A percentile compares a stretch with the other conserved stretches of the same genome.
These are phyloP conservation scores for Flaveria ramosissima DNA, from an alignment of 129 eudicot species.

Conservation along the genomic window DNA sequence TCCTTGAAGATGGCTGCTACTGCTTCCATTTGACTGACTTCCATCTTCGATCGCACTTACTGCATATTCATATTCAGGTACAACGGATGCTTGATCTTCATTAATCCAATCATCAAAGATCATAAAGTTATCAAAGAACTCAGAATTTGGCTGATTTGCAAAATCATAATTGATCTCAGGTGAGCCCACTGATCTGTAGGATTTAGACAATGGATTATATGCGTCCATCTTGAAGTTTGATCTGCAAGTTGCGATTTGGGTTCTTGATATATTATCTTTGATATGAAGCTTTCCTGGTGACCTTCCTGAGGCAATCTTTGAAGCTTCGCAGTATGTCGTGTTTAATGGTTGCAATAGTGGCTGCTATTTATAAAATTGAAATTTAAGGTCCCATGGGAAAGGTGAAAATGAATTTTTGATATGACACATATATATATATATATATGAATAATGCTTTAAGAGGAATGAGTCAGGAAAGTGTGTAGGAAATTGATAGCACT, in stretches of 20 bases:
- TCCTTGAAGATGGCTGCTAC: constrained; percentile 45
- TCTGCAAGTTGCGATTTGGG: constrained; percentile 15
- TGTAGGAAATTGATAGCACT: constrained; percentile 28
- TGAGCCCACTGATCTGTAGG: constrained; percentile 39
- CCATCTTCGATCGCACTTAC: constrained; percentile 20
- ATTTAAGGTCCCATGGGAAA: constrained; percentile 25
- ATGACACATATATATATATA: neutral
- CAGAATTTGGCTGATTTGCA: constrained; percentile 38
- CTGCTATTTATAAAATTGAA: constrained; percentile 27
- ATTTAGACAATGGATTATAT: constrained; percentile 33
- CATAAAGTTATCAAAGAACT: constrained; percentile 46
- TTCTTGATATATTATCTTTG: constrained; percentile 24
- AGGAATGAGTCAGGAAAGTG: constrained; percentile 23
- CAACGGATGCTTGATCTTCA: constrained; percentile 39
- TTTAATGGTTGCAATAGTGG: constrained; percentile 42
- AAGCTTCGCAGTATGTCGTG: constrained; percentile 59
- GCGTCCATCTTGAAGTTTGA: constrained; percentile 25
- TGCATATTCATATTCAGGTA: constrained; percentile 29
- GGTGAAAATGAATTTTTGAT: constrained; percentile 28
- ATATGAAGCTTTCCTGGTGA: constrained; percentile 42
- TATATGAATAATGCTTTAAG: neutral
- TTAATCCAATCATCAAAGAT: constrained; percentile 49
- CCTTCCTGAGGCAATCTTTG: constrained; percentile 50
- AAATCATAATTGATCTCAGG: constrained; percentile 43
- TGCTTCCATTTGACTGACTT: constrained; percentile 31